A percentile compares a stretch with the other conserved stretches of the same genome.
These are phyloP conservation scores for Cladosporium sp. DNA, from an alignment of 2,329 filamentous ascomycete species.

Conservation along the genomic window DNA sequence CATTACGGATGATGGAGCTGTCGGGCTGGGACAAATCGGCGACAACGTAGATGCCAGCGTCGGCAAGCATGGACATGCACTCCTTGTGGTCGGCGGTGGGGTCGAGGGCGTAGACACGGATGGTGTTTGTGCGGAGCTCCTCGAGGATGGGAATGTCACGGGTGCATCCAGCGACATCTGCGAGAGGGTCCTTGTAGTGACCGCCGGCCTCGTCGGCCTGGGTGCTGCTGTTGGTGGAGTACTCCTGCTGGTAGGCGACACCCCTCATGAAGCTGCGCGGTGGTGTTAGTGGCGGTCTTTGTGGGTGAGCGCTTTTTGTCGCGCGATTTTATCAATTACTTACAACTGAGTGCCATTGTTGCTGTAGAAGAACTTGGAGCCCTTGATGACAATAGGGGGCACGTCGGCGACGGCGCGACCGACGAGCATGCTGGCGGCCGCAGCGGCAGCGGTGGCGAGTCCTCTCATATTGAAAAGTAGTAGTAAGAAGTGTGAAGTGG, in stretches of 20 bases:
- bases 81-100: conserved; percentile 72
- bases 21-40: conserved; percentile 81
- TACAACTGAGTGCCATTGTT: conserved; percentile 74
- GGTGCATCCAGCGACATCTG: conserved; percentile 68
- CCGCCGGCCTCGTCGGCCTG: conserved; percentile 54
- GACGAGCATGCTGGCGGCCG: conserved; percentile 39
- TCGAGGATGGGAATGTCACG: conserved; percentile 82
- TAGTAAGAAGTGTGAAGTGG: conserved; percentile 10
- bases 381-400: conserved; percentile 70
- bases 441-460: conserved; percentile 51
- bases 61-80: conserved; percentile 81
- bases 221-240: conserved; percentile 42
- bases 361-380: conserved; percentile 87
- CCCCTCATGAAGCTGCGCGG: conserved; percentile 73
- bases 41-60: conserved; percentile 91
- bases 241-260: conserved; percentile 88
- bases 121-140: conserved; percentile 82
- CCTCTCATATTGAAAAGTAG: conserved; percentile 53
- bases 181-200: conserved; percentile 77
- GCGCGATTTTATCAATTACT: conserved; percentile 25
- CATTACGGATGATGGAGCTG: conserved; percentile 80
- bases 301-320: background rate
- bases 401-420: conserved; percentile 53
- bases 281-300: conserved; percentile 14
- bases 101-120: conserved; percentile 93